Conservation (phyloP, 2,329 filamentous ascomycete genomes). For the Cordyceps javanica region DNA sequence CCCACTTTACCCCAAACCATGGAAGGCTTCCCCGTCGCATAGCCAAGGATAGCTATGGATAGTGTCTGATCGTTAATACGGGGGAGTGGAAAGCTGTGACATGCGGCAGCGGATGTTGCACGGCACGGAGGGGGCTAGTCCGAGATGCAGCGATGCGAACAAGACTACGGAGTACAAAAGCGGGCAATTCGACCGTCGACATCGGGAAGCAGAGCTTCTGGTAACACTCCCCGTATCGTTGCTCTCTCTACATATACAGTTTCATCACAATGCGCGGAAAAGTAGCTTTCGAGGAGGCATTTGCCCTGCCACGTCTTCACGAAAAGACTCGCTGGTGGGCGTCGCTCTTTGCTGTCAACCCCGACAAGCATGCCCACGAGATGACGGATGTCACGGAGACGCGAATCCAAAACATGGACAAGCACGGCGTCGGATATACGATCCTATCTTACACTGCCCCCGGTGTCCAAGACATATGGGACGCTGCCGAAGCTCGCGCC, state of each 20-base stretch:
- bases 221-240: background rate
- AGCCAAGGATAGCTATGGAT: background rate
- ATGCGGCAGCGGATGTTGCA: slow-evolving; percentile 5
- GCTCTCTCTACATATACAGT: background rate
- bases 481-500: slow-evolving; percentile 33
- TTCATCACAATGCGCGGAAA: slow-evolving; percentile 47
- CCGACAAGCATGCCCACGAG: slow-evolving; percentile 51
- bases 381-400: slow-evolving; percentile 38
- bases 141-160: background rate
- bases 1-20: background rate
- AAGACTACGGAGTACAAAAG: slow-evolving; percentile 12
- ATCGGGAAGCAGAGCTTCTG: no score
- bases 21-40: background rate
- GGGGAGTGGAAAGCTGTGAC: background rate
- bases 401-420: slow-evolving; percentile 37
- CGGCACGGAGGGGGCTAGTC: background rate
- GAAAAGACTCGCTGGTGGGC: slow-evolving; percentile 58
- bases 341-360: slow-evolving; percentile 50
- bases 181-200: background rate
- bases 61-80: background rate
- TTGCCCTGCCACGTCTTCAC: slow-evolving; percentile 51
- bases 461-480: slow-evolving; percentile 40
- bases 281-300: slow-evolving; percentile 56
- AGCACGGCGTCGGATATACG: slow-evolving; percentile 42
- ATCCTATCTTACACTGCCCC: slow-evolving; percentile 44